These are phyloP conservation scores for Coemansia sp. DNA, from an alignment of 192 early-diverging fungal species.

Conservation along the genomic window DNA sequence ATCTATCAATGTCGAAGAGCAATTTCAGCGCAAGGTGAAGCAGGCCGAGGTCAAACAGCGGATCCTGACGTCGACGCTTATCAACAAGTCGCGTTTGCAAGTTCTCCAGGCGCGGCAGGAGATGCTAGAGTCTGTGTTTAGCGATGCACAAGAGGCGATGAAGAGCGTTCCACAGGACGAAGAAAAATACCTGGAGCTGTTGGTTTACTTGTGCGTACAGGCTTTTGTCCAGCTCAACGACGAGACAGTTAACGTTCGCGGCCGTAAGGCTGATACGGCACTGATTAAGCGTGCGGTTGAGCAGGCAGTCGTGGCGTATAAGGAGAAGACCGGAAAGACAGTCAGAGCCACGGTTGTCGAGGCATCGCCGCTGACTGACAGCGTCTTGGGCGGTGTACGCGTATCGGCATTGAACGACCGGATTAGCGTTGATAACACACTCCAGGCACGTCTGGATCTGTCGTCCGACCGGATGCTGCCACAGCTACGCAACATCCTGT, in stretches of 20 bases:
- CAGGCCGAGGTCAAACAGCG: slow-evolving; percentile 95
- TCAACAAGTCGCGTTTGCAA: slow-evolving; percentile 94
- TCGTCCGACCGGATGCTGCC: slow-evolving; percentile 90
- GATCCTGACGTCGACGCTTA: slow-evolving; percentile 92
- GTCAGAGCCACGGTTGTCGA: slow-evolving; percentile 50
- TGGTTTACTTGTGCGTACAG: slow-evolving; percentile 71
- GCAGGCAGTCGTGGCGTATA: slow-evolving; percentile 57
- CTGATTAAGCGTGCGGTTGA: slow-evolving; percentile 63
- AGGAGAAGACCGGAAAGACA: slow-evolving; percentile 58
- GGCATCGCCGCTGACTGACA: slow-evolving; percentile 68
- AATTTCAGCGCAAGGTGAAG: slow-evolving; percentile 97
- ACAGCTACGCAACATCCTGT: slow-evolving; percentile 86
- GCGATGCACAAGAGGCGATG: slow-evolving; percentile 69
- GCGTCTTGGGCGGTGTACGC: slow-evolving; percentile 88
- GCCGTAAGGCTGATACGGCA: slow-evolving; percentile 71
- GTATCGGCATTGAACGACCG: slow-evolving; percentile 74
- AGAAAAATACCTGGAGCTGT: slow-evolving; percentile 65
- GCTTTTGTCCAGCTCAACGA: slow-evolving; percentile 90
- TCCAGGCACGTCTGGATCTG: slow-evolving; percentile 87
- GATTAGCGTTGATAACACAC: slow-evolving; percentile 87
- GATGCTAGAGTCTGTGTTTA: slow-evolving; percentile 81
- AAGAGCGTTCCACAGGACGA: slow-evolving; percentile 63
- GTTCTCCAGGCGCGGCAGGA: slow-evolving; percentile 88
- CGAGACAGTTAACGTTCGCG: slow-evolving; percentile 66
- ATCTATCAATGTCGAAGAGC: slow-evolving; percentile 93